Evolutionary conservation across 2,329 filamentous ascomycete species (phyloP), one percentile per base, ranked within the genome.

Genomic region (Epichloe festucae): DNA sequence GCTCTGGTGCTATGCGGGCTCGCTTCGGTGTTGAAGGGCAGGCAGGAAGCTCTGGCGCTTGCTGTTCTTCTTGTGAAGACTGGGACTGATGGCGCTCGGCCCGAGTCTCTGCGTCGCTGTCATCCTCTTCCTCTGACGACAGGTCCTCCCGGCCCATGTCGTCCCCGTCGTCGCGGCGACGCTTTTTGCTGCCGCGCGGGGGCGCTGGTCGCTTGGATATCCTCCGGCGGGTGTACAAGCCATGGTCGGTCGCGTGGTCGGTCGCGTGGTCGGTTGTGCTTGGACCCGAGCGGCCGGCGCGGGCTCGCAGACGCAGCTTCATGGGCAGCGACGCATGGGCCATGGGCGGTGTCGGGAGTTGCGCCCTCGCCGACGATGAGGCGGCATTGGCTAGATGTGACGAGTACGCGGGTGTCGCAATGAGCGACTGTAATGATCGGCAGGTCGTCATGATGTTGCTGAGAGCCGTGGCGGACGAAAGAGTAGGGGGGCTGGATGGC

Each of bases 361-460:
- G 72, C 31, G 58, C 49, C 48, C 59, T 53, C 2, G 60, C 27
- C 27, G 27, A 58, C 14, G 56, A 59, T 49, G 72, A 63, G 12
- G 55, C 59, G 49, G 72, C 64, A 35, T 63, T 56, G 42, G 61
- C 19, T 4, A 31, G 44, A 51, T 52, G 53, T 31, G 42, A 31
- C 31, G 40, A 56, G 55, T 53, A 58, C 19, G 58, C 59, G 14
- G 73, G 67, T 4, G 69, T 58, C 27, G 72, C 66, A 54, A 82
- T 72, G 59, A 82, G 76, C 2, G 75, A 75, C 60, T 84, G 80
- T 0, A 83, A 73, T 5, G 75, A 77, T 63, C 77, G 78, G 62
- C 79, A 83, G 46, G 78, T 77, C 54, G 69, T 73, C 64, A 79
- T 75, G 60, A 83, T 73, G 65, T 76, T 77, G 61, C 70, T 71